Conservation (phyloP, 2,329 filamentous ascomycete genomes). For the Paracorniculantispora psalliotae region DNA sequence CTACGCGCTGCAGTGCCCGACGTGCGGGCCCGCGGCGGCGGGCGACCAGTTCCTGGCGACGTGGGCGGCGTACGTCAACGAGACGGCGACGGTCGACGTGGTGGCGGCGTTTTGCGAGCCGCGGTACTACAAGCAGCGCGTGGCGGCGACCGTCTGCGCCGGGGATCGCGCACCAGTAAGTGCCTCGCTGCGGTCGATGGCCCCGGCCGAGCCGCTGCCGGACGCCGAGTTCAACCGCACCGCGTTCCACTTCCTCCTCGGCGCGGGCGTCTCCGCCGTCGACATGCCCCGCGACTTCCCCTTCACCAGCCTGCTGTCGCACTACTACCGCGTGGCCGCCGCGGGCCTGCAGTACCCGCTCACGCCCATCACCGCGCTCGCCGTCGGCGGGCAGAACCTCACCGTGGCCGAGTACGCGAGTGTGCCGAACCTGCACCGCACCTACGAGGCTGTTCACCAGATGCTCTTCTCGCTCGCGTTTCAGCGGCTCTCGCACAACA, state of each 20-base stretch:
- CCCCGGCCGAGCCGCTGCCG: conserved; percentile 14
- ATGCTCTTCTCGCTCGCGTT: conserved; percentile 26
- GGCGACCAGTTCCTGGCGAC: conserved; percentile 36
- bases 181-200: background rate
- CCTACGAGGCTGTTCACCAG: conserved; percentile 24
- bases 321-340: conserved; percentile 14
- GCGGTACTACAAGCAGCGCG: conserved; percentile 38
- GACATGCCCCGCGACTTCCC: conserved; percentile 21
- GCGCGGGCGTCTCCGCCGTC: conserved; percentile 20
- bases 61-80: conserved; percentile 14
- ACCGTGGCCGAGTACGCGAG: conserved; percentile 11
- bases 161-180: background rate
- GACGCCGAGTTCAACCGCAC: conserved; percentile 29
- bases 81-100: background rate
- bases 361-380: conserved; percentile 31
- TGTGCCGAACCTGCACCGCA: conserved; percentile 1
- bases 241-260: conserved; percentile 30
- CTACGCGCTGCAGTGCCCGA: conserved; percentile 25
- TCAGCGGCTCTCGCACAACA: background rate
- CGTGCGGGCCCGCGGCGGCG: conserved; percentile 27
- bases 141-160: background rate
- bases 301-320: conserved; percentile 21
- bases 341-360: background rate
- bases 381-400: conserved; percentile 20
- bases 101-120: conserved; percentile 36